Conservation (phyloP, 2,329 filamentous ascomycete genomes). For the Colletotrichum horii region DNA sequence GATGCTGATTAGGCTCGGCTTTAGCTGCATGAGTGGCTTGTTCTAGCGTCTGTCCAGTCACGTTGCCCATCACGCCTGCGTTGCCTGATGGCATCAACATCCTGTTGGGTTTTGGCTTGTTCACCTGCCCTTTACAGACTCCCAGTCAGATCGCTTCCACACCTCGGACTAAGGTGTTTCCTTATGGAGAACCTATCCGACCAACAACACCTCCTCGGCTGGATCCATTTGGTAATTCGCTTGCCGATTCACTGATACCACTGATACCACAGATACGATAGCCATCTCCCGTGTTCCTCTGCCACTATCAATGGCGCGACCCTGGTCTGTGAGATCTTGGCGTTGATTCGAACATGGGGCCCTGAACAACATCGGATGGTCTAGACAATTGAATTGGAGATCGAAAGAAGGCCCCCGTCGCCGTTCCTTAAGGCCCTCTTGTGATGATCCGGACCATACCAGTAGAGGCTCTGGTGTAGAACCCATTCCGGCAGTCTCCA, state of each 20-base stretch:
- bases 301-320: background rate
- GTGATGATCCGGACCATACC: background rate
- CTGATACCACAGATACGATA: background rate
- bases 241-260: background rate
- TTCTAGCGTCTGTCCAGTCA: background rate
- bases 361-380: background rate
- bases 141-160: background rate
- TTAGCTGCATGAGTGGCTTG: background rate
- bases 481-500: background rate
- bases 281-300: background rate
- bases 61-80: background rate
- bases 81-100: background rate
- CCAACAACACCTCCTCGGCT: background rate
- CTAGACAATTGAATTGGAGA: background rate
- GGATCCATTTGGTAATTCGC: background rate
- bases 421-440: background rate
- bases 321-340: background rate
- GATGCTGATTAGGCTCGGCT: background rate
- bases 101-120: background rate
- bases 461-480: background rate
- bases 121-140: conserved; percentile 5
- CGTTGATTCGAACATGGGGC: background rate
- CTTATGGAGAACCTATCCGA: background rate
- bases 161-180: background rate
- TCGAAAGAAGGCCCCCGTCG: background rate